These are phyloP conservation scores for Epichloe coenophiala DNA, from an alignment of 2,329 filamentous ascomycete species.

Conservation along the genomic window DNA sequence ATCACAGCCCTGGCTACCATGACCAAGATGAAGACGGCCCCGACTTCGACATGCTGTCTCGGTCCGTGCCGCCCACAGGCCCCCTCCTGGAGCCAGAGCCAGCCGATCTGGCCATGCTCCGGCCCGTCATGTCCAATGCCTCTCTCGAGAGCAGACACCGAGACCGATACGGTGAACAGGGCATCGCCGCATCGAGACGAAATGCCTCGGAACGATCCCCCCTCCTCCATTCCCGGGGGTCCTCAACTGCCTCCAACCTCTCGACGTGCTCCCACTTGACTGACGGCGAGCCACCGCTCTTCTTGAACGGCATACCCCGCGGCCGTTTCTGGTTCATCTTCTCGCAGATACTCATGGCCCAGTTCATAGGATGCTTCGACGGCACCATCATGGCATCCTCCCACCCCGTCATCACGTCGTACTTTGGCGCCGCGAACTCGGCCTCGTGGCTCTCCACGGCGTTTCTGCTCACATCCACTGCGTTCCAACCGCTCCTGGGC, in stretches of 20 bases:
- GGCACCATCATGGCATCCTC: constrained; percentile 69
- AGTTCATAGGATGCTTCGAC: constrained; percentile 55
- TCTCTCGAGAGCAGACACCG: not conserved
- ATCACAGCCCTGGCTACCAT: not conserved
- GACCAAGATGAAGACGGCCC: not conserved
- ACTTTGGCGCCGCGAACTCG: constrained; percentile 64
- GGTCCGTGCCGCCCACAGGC: constrained; percentile 24
- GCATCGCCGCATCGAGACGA: not conserved
- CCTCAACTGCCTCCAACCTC: constrained; percentile 2
- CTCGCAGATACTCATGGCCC: constrained; percentile 39
- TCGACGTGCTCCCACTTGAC: not conserved
- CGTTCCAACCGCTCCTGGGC: constrained; percentile 62
- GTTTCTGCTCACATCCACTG: constrained; percentile 63
- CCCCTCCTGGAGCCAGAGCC: constrained; percentile 29
- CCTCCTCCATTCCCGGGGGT: constrained; percentile 9
- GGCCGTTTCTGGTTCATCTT: constrained; percentile 51
- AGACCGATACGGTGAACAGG: not conserved
- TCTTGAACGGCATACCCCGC: constrained; percentile 32
- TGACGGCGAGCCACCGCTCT: constrained; percentile 13
- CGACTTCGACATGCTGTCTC: constrained; percentile 18
- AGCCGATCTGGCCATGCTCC: constrained; percentile 25
- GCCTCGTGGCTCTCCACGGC: constrained; percentile 75
- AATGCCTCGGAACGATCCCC: constrained; percentile 13
- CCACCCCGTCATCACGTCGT: constrained; percentile 69
- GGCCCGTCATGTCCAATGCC: constrained; percentile 10